Evolutionary conservation across 2,329 filamentous ascomycete species (phyloP).

Genomic region (Scedosporium dehoogii): DNA sequence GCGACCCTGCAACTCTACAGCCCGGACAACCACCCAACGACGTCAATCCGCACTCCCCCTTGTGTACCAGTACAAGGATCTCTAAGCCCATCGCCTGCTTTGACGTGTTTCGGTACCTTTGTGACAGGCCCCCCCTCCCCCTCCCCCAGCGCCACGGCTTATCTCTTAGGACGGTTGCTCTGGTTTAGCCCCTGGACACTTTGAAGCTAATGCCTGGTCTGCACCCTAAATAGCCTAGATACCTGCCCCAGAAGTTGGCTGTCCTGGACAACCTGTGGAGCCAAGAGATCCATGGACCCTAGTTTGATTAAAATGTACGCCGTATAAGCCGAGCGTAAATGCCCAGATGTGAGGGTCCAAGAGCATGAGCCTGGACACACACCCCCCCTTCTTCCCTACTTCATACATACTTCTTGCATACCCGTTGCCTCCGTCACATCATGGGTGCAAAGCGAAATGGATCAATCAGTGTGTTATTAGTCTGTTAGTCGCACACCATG

Average conservation of each 20-base stretch:
- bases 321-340: too few species aligned
- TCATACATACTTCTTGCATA: background rate
- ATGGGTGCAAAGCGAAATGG: too few species aligned
- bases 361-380: too few species aligned
- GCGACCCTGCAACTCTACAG: background rate
- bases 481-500: background rate
- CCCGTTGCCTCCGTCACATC: background rate
- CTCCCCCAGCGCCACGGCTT: background rate
- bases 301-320: conserved; percentile 3
- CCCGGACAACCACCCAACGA: background rate
- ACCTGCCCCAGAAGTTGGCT: conserved; percentile 1
- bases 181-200: background rate
- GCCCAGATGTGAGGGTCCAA: too few species aligned
- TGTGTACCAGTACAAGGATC: background rate
- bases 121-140: background rate
- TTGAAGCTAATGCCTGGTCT: background rate
- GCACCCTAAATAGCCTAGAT: background rate
- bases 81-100: background rate
- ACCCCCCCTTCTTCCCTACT: too few species aligned
- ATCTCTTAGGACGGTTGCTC: background rate
- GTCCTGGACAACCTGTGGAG: conserved; percentile 11
- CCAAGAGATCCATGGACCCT: background rate
- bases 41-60: background rate
- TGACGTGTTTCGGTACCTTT: background rate
- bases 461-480: background rate